A percentile compares a stretch with the other conserved stretches of the same genome.
These are phyloP conservation scores for Macrolepiota fuliginosa DNA, from an alignment of 768 basidiomycete species.

Conservation along the genomic window DNA sequence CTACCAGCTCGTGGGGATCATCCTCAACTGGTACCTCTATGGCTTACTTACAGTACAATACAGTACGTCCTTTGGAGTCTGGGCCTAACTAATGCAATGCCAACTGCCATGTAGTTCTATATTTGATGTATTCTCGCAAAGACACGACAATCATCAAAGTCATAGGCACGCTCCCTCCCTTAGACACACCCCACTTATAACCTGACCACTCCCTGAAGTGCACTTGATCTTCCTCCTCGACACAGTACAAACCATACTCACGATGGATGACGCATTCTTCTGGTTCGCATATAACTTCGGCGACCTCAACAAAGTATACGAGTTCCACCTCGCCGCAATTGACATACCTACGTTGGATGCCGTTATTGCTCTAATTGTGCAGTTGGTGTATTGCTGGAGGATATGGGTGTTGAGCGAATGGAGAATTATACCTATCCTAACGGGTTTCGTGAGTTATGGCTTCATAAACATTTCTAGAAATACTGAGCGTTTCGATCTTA, in stretches of 20 bases:
- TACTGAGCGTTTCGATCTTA: background rate
- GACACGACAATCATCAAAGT: background rate
- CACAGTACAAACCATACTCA: background rate
- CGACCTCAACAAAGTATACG: background rate
- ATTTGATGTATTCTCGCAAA: background rate
- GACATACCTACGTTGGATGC: background rate
- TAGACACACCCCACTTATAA: background rate
- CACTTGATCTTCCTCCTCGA: background rate
- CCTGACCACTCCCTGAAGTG: background rate
- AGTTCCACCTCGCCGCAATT: background rate
- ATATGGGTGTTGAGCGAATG: background rate
- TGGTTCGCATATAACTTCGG: conserved; percentile 5
- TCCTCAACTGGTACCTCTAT: background rate
- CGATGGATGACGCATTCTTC: background rate
- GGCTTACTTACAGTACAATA: background rate
- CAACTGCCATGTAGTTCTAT: background rate
- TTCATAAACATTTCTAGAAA: background rate
- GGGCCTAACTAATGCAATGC: too few species aligned
- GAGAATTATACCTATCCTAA: background rate
- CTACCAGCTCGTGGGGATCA: background rate
- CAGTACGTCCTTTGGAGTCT: background rate
- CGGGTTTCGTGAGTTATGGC: background rate
- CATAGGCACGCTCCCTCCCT: background rate
- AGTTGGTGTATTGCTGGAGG: background rate
- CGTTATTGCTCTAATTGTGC: background rate